Conservation (phyloP, 2,329 filamentous ascomycete genomes). For the Trichoderma sp. region DNA sequence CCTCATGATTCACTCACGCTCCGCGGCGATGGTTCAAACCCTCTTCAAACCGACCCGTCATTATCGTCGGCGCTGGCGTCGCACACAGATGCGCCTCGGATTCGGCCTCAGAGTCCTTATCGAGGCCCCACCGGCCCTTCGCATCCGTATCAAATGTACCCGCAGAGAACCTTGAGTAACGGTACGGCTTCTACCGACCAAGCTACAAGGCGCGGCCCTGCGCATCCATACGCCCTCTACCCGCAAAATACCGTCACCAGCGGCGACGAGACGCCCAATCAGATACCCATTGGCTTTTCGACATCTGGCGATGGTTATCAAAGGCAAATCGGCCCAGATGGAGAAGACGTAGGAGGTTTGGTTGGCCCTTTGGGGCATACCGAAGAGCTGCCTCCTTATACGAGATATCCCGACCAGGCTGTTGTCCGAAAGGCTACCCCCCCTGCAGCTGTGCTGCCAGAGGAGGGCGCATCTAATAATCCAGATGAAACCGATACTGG, state of each 20-base stretch:
- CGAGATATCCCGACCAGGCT: constrained; percentile 78
- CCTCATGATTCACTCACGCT: constrained; percentile 54
- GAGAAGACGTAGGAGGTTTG: constrained; percentile 83
- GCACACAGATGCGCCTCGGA: constrained; percentile 42
- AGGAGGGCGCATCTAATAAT: constrained; percentile 14
- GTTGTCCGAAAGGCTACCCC: constrained; percentile 56
- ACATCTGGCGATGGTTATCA: constrained; percentile 68
- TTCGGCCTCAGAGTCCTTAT: constrained; percentile 63
- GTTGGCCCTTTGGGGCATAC: constrained; percentile 86
- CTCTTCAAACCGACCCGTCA: constrained; percentile 20
- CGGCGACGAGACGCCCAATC: constrained; percentile 50
- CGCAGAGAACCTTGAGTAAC: constrained; percentile 69
- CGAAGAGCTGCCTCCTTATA: constrained; percentile 90
- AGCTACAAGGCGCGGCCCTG: constrained; percentile 55
- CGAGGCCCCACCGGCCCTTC: constrained; percentile 72
- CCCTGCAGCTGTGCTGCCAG: constrained; percentile 27
- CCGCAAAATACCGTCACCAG: constrained; percentile 68
- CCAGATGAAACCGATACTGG: constrained; percentile 46
- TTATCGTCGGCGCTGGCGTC: constrained; percentile 30
- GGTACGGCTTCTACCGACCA: constrained; percentile 68
- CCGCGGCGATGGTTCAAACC: constrained; percentile 51
- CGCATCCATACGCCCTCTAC: constrained; percentile 86
- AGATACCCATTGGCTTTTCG: constrained; percentile 74
- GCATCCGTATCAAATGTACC: constrained; percentile 83
- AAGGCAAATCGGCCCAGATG: constrained; percentile 72